phyloP scores from a whole-genome alignment of 1,139 yeast species.

The Hemisphaericaspora subhashii region DNA sequence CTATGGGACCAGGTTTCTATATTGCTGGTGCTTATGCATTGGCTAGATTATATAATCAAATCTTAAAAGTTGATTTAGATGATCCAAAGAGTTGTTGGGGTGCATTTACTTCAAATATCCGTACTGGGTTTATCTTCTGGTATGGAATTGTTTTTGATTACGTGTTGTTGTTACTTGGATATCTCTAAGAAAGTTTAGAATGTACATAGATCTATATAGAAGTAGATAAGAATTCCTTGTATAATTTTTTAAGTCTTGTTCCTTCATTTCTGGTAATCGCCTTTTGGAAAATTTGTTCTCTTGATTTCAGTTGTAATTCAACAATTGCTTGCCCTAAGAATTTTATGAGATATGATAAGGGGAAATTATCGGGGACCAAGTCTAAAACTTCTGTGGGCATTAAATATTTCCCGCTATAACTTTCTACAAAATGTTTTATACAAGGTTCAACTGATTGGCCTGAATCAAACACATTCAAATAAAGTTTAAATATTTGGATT shows the following conservation, averaged over 20 bases:
- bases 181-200: conserved; percentile 22
- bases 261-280: conserved; percentile 29
- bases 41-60: conserved; percentile 65
- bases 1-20: conserved; percentile 85
- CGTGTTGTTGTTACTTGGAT: conserved; percentile 48
- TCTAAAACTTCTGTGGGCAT: conserved; percentile 26
- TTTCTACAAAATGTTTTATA: conserved; percentile 31
- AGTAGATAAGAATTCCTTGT: conserved; percentile 11
- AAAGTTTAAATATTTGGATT: conserved; percentile 22
- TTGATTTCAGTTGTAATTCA: conserved; percentile 21
- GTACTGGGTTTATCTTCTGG: conserved; percentile 78
- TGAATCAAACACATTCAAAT: conserved; percentile 17
- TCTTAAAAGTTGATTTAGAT: conserved; percentile 71
- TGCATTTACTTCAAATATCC: conserved; percentile 73
- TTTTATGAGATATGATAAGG: conserved; percentile 31
- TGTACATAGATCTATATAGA: conserved; percentile 8
- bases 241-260: conserved; percentile 15
- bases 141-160: conserved; percentile 79
- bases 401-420: conserved; percentile 21
- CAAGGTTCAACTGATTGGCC: conserved; percentile 19
- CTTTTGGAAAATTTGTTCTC: conserved; percentile 25
- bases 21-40: conserved; percentile 68
- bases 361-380: conserved; percentile 32
- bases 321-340: conserved; percentile 26
- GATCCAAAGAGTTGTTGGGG: conserved; percentile 81